Conservation (phyloP, 2,329 filamentous ascomycete genomes). For the Helotiales sp. region DNA sequence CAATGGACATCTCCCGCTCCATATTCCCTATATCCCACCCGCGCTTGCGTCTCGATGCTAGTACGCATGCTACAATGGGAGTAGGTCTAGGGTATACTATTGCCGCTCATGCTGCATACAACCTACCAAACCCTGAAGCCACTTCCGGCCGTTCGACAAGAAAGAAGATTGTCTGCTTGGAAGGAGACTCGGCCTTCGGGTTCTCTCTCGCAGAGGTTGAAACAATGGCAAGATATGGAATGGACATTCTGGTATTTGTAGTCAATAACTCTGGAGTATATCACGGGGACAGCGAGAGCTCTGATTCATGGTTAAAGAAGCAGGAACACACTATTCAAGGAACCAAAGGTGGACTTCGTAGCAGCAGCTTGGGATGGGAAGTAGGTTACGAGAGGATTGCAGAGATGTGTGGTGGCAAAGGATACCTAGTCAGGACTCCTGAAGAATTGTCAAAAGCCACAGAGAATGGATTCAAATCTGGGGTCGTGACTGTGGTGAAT, state of each 20-base stretch:
- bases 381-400: constrained; percentile 56
- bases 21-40: constrained; percentile 54
- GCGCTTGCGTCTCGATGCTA: constrained; percentile 55
- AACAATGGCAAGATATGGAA: constrained; percentile 54
- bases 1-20: constrained; percentile 60
- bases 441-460: constrained; percentile 52
- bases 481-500: constrained; percentile 52
- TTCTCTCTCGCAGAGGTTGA: constrained; percentile 57
- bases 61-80: constrained; percentile 60
- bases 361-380: constrained; percentile 52
- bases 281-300: constrained; percentile 42
- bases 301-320: constrained; percentile 44
- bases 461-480: constrained; percentile 47
- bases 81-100: constrained; percentile 57
- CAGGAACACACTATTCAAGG: constrained; percentile 40
- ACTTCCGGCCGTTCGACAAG: constrained; percentile 20
- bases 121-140: constrained; percentile 41
- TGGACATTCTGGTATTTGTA: constrained; percentile 55
- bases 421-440: constrained; percentile 51
- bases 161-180: constrained; percentile 57
- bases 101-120: constrained; percentile 56
- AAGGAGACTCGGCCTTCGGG: constrained; percentile 56
- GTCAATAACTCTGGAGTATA: constrained; percentile 56
- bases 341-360: constrained; percentile 41
- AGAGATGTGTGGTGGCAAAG: constrained; percentile 53